Base-by-base conservation (phyloP, 306 rosid species). In the Luffa acutangula region DNA sequence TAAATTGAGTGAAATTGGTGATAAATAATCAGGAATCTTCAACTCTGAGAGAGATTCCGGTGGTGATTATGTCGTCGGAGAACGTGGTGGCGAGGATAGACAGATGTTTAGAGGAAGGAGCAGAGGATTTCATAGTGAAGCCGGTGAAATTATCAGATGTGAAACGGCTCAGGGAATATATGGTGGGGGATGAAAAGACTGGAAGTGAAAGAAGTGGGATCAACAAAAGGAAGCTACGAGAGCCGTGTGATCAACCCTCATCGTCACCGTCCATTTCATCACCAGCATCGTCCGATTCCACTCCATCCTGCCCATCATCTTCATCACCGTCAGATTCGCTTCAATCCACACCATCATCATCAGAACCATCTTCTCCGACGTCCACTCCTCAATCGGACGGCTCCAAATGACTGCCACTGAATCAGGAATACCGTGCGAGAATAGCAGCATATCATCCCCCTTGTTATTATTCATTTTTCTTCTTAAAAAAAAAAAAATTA, bases 61-160 rank as follows among this genome's bases (percentile, higher is more conserved):
- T 95, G 67, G 99, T 95, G 81, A 95, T 95, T 36, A 95, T 95
- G 99, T 95, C 99, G 8, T 95, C 99, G 4, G 99, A 95, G 58
- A 95, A 95, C 78, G 87, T 95, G 74, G 78, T 93, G 88, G 92
- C 99, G 62, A 97, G 99, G 34, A 91, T 91, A 36, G 94, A 92
- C 90, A 87, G 99, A 59, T 95, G 99, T 77, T 88, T 95, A 81
- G 99, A 95, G 82, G 97, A 95, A 89, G 99, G 99, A 2, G 99
- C 99, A 21, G 97, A 95, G 82, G 99, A 93, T 82, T 95, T 93
- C 83, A 88, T 95, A 87, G 94, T 95, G 85, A 95, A 95, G 64
- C 99, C 99, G 36, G 97, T 95, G 89, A 91, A 95, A 78, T 59
- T 95, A 80, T 82, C 99, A 0, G 99, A 95, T 59, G 97, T 95